phyloP scores from a whole-genome alignment of 2,329 filamentous ascomycete genomes.

The Elsinoe necatrix region DNA sequence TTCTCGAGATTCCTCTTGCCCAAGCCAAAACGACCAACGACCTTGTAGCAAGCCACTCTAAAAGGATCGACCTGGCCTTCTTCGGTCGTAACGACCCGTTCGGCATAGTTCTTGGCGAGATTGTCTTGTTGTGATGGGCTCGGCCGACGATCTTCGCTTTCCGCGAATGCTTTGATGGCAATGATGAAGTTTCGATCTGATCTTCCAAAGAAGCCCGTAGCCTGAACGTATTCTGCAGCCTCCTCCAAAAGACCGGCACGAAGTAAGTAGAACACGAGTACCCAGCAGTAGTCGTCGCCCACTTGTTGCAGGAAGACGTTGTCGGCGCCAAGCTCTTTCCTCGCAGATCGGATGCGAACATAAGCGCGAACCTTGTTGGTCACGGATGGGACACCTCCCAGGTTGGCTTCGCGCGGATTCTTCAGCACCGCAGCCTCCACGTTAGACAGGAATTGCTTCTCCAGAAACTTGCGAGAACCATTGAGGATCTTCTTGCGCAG shows the following conservation, averaged over 20 bases:
- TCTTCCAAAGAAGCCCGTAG: constrained; percentile 70
- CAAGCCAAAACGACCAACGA: constrained; percentile 71
- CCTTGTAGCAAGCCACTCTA: constrained; percentile 95
- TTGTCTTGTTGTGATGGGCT: constrained; percentile 72
- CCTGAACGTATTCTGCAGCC: constrained; percentile 76
- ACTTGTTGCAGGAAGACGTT: constrained; percentile 72
- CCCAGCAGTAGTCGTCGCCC: constrained; percentile 80
- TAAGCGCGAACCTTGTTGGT: constrained; percentile 90
- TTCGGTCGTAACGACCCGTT: constrained; percentile 72
- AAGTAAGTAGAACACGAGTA: constrained; percentile 83
- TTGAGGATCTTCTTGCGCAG: constrained; percentile 72
- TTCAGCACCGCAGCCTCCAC: constrained; percentile 70
- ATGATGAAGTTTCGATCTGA: constrained; percentile 83
- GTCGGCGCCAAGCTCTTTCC: constrained; percentile 78
- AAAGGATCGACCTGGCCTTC: constrained; percentile 89
- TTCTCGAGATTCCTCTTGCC: constrained; percentile 48
- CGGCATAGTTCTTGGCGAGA: constrained; percentile 83
- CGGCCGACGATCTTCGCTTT: constrained; percentile 66
- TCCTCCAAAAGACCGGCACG: constrained; percentile 77
- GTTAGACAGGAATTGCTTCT: constrained; percentile 69
- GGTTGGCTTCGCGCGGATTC: constrained; percentile 77
- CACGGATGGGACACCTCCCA: constrained; percentile 80
- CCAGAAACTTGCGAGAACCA: constrained; percentile 71
- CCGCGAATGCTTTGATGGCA: constrained; percentile 78
- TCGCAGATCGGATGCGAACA: constrained; percentile 67